These are phyloP conservation scores for Diphasiastrum complanatum DNA, from an alignment of 83 land plant species.

Conservation along the genomic window DNA sequence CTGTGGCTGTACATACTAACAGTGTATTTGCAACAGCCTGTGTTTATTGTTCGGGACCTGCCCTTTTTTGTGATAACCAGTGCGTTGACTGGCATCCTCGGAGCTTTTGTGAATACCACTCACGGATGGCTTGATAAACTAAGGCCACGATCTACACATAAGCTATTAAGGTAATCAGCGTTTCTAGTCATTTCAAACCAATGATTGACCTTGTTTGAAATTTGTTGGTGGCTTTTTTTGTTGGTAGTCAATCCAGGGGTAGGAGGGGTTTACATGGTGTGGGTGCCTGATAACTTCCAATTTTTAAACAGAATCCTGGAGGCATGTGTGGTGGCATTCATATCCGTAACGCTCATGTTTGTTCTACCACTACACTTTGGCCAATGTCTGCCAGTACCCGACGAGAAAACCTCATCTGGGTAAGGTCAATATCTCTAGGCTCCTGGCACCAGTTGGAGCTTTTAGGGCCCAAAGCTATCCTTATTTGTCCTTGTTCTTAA, in stretches of 20 bases:
- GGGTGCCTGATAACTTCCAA: background rate
- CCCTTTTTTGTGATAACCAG: conserved; percentile 37
- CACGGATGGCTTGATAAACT: conserved; percentile 36
- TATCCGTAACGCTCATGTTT: conserved; percentile 27
- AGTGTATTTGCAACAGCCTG: conserved; percentile 24
- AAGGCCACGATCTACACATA: conserved; percentile 29
- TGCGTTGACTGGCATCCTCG: conserved; percentile 36
- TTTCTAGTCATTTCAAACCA: background rate
- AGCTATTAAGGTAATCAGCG: conserved; percentile 25
- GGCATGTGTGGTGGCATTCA: conserved; percentile 31
- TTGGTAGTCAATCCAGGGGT: background rate
- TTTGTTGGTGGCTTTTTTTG: background rate
- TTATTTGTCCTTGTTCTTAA: background rate
- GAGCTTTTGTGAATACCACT: conserved; percentile 36
- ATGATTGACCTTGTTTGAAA: background rate
- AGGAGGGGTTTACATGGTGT: background rate
- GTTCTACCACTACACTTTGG: conserved; percentile 32
- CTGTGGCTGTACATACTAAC: no score
- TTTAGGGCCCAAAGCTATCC: no score
- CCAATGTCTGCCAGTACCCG: conserved; percentile 30
- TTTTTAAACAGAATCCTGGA: conserved; percentile 30
- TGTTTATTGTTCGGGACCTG: conserved; percentile 26
- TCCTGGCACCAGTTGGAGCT: no score
- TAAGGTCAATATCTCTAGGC: background rate
- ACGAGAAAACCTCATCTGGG: conserved; percentile 9